Evolutionary conservation across 495 filamentous ascomycete species (phyloP).

Genomic region (Aspergillus bridgeri): DNA sequence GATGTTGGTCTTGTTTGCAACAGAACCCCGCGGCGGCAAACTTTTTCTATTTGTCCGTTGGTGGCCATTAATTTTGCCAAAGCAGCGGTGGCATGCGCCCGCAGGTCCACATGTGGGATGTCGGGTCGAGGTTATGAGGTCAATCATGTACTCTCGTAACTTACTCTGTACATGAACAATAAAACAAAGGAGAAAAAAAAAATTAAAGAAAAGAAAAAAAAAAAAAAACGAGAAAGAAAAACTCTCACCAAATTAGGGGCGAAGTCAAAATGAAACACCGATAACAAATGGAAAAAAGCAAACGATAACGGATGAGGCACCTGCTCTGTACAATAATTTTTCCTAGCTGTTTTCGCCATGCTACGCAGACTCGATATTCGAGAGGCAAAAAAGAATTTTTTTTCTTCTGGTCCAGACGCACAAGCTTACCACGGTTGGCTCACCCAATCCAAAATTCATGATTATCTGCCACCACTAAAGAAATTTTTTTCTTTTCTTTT

Average conservation of each 20-base stretch:
- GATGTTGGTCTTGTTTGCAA: conserved; percentile 26
- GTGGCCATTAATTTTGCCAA: neutral
- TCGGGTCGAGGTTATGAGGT: conserved; percentile 1
- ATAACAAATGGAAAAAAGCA: neutral
- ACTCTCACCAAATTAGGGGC: neutral
- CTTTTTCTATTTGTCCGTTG: conserved; percentile 17
- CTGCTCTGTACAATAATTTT: neutral
- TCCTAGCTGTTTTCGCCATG: neutral
- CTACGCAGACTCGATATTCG: neutral
- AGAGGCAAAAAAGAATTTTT: conserved; percentile 1
- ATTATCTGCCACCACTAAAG: conserved; percentile 12
- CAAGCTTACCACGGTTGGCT: conserved; percentile 20
- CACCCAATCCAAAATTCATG: conserved; percentile 15
- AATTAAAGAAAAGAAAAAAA: neutral
- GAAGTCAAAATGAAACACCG: neutral
- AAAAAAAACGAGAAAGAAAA: neutral
- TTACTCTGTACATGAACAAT: neutral
- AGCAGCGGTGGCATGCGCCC: conserved; percentile 19
- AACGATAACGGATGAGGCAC: no score
- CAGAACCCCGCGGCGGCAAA: conserved; percentile 25
- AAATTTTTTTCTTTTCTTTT: no score
- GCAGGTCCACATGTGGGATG: conserved; percentile 18
- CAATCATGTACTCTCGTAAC: neutral
- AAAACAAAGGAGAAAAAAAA: neutral
- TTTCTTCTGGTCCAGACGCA: conserved; percentile 6